Conservation (phyloP, 768 basidiomycete genomes). For the Termitomyces sp. region DNA sequence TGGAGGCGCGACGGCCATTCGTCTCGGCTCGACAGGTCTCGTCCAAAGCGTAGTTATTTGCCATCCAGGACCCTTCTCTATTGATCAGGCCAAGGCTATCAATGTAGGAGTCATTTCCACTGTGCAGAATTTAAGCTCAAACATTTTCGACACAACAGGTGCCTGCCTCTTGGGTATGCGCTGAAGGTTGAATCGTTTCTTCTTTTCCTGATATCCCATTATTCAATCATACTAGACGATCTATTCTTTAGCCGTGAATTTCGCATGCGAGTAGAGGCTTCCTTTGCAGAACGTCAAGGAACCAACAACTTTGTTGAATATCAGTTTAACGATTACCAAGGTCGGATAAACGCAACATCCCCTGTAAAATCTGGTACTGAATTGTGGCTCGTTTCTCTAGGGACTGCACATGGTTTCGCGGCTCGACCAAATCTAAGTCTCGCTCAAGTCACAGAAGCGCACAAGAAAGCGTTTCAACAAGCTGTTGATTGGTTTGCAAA, state of each 20-base stretch:
- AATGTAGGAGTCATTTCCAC: conserved; percentile 8
- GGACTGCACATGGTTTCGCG: conserved; percentile 25
- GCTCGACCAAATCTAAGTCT: conserved; percentile 20
- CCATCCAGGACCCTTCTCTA: conserved; percentile 17
- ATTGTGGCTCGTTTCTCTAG: conserved; percentile 3
- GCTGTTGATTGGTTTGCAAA: conserved; percentile 21
- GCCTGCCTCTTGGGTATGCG: conserved; percentile 21
- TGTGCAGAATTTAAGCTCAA: neutral
- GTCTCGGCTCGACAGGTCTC: conserved; percentile 15
- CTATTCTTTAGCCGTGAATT: conserved; percentile 14
- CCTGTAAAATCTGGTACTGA: neutral
- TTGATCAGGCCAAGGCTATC: conserved; percentile 16
- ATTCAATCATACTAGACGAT: conserved; percentile 14
- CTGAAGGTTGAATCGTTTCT: conserved; percentile 15
- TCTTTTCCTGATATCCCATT: neutral
- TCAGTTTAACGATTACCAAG: conserved; percentile 22
- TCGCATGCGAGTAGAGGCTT: conserved; percentile 17
- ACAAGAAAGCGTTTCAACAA: conserved; percentile 23
- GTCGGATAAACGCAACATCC: neutral
- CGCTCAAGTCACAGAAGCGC: conserved; percentile 21
- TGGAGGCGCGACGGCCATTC: conserved; percentile 17
- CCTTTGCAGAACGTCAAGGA: conserved; percentile 18
- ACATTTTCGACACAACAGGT: conserved; percentile 11
- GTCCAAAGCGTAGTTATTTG: conserved; percentile 19
- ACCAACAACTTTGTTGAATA: conserved; percentile 18